Base-by-base conservation (phyloP, 768 basidiomycete genomes). In the Kondoa malvinella region DNA sequence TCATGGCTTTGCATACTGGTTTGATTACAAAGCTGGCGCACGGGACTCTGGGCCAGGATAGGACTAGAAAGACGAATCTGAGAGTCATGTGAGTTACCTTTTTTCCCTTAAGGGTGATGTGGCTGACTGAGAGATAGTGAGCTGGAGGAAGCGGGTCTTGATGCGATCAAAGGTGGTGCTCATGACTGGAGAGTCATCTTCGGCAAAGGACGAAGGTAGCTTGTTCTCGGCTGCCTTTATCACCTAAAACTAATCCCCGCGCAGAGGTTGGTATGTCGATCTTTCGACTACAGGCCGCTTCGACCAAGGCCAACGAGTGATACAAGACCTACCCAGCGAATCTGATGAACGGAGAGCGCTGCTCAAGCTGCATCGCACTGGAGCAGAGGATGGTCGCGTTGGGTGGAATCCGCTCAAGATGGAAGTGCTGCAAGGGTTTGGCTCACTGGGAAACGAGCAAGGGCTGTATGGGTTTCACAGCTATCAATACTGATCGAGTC, bases 331-430 rank as follows among this genome's bases (percentile, higher is more conserved):
- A 2, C 50, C 40, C 21, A 32, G 31, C 17, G 67, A 79, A 2
- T 87, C 94, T 76, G 84, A 86, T 1, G 82, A 87, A 77, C 80
- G 92, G 63, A 75, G 77, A 30, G 87, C 88, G 74, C 80, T 94
- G 75, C 83, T 84, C 71, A 81, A 82, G 65, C 79, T 95, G 26
- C 88, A 12, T 81, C 85, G 67, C 85, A 87, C 2, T 88, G 89
- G 71, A 89, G 91, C 8, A 88, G 89, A 94, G n/a, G 87, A 82
- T 75, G 89, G 87, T 73, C 87, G 87, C 2, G 83, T 94, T 3
- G 94, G 94, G 0, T 97, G 92, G 92, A 91, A 95, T 78, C 85
- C 88, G 26, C 80, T 92, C 68, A 99, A 99, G 79, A 91, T 95
- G 89, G 92, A 95, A 83, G 88, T 96, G 27, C 77, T 99, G 68